A percentile compares a stretch with the other conserved stretches of the same genome.
Evolutionary conservation across 2,329 filamentous ascomycete species (phyloP).

Genomic region (Penicillium corylophilum): DNA sequence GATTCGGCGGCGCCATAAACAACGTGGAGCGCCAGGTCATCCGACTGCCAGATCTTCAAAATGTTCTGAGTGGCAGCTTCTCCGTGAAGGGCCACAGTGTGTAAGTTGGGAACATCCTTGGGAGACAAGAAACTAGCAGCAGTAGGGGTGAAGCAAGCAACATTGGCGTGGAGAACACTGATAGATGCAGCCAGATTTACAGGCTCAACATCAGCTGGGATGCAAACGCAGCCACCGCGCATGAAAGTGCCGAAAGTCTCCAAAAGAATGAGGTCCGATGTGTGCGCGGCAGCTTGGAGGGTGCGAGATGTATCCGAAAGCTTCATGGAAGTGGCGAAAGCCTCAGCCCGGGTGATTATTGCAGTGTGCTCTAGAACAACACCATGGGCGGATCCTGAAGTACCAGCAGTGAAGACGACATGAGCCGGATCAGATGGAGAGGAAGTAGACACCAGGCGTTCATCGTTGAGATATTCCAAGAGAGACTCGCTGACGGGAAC

Average conservation of each 20-base stretch:
- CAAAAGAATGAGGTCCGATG: constrained; percentile 47
- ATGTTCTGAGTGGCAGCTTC: constrained; percentile 9
- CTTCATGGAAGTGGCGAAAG: constrained; percentile 26
- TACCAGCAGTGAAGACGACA: constrained; percentile 37
- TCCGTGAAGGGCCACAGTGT: constrained; percentile 23
- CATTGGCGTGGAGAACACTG: constrained; percentile 33
- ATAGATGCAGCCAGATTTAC: constrained; percentile 57
- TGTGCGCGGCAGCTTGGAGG: constrained; percentile 47
- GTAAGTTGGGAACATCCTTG: constrained; percentile 29
- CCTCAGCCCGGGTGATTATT: constrained; percentile 31
- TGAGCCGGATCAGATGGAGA: constrained; percentile 28
- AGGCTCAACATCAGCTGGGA: constrained; percentile 48
- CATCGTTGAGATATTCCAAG: constrained; percentile 33
- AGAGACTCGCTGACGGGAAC: constrained; percentile 34
- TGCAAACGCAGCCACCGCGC: constrained; percentile 49
- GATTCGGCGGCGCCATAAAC: constrained; percentile 28
- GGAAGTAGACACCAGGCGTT: constrained; percentile 1
- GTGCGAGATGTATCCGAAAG: constrained; percentile 26
- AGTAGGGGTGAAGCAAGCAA: constrained; percentile 37
- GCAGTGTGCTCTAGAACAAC: constrained; percentile 39
- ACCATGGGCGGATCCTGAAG: constrained; percentile 31
- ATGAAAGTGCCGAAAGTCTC: constrained; percentile 40
- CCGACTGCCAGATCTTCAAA: constrained; percentile 14
- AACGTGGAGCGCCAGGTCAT: constrained; percentile 20
- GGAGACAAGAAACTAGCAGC: constrained; percentile 22